Evolutionary conservation across 768 basidiomycete species (phyloP).

Genomic region (Lepiota subincarnata): DNA sequence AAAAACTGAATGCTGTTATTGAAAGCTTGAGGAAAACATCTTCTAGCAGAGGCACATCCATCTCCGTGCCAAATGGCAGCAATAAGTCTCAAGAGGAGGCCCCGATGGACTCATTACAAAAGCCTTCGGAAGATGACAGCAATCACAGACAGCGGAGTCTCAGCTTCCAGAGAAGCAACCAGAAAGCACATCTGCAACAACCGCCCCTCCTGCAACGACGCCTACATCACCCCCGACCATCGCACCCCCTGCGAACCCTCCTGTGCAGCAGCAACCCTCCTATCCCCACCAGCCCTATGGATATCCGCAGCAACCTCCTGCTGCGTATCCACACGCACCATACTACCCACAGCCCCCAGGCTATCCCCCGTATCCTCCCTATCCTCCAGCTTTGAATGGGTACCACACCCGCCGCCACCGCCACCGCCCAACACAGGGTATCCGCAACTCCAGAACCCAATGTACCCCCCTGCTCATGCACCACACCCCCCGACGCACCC

Average conservation of each 20-base stretch:
- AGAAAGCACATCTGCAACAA: conserved; percentile 8
- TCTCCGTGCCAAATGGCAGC: conserved; percentile 6
- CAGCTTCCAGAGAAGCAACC: conserved; percentile 19
- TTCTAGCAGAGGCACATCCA: no score
- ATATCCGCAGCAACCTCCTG: conserved; percentile 38
- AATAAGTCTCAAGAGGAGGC: conserved; percentile 11
- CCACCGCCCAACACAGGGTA: conserved; percentile 33
- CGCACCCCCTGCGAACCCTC: conserved; percentile 12
- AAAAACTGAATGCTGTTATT: conserved; percentile 63
- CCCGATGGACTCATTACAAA: conserved; percentile 6
- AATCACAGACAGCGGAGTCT: conserved; percentile 17
- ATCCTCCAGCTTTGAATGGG: conserved; percentile 31
- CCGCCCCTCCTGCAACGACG: conserved; percentile 11
- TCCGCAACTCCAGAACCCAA: conserved; percentile 26
- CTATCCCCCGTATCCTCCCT: conserved; percentile 37
- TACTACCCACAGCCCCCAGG: conserved; percentile 54
- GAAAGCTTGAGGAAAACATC: conserved; percentile 43
- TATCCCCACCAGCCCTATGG: conserved; percentile 58
- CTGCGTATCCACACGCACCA: conserved; percentile 62
- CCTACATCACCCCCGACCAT: conserved; percentile 18
- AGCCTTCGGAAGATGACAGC: background rate
- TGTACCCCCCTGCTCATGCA: conserved; percentile 20
- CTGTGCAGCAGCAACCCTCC: conserved; percentile 17
- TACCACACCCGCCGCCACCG: conserved; percentile 37
- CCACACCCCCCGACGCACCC: conserved; percentile 25